Evolutionary conservation across 2,329 filamentous ascomycete genomes (phyloP).

Genomic region (Immersiporthe knoxdaviesiana): DNA sequence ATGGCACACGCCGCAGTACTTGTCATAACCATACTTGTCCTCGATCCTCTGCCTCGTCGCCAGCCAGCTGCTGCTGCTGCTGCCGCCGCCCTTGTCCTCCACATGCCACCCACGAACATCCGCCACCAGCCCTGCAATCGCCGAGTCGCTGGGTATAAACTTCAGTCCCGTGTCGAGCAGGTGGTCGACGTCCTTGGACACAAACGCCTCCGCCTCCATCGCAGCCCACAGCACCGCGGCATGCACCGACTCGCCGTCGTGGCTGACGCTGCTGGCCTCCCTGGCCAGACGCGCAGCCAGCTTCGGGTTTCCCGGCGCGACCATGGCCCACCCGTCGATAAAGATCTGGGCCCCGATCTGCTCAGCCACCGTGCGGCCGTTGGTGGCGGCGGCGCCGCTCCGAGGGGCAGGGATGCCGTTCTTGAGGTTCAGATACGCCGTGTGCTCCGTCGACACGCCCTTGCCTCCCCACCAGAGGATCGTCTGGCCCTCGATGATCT

Average conservation of each 20-base stretch:
- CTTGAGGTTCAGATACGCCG: slow-evolving; percentile 44
- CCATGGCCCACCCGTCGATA: slow-evolving; percentile 44
- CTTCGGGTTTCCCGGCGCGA: slow-evolving; percentile 37
- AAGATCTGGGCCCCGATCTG: slow-evolving; percentile 47
- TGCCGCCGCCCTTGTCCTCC: slow-evolving; percentile 32
- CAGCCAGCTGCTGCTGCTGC: slow-evolving; percentile 39
- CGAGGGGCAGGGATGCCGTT: slow-evolving; percentile 39
- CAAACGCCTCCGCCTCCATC: slow-evolving; percentile 45
- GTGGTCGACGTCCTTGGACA: slow-evolving; percentile 38
- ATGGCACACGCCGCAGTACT: slow-evolving; percentile 39
- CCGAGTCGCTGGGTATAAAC: slow-evolving; percentile 36
- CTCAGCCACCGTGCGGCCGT: slow-evolving; percentile 40
- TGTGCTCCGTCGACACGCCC: slow-evolving; percentile 45
- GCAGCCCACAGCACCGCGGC: slow-evolving; percentile 45
- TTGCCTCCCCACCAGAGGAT: slow-evolving; percentile 46
- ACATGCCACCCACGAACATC: slow-evolving; percentile 39
- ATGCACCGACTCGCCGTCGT: slow-evolving; percentile 43
- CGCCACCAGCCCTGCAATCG: slow-evolving; percentile 35
- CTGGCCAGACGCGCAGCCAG: slow-evolving; percentile 40
- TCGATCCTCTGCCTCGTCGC: slow-evolving; percentile 41
- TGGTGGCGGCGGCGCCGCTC: slow-evolving; percentile 37
- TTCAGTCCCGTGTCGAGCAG: slow-evolving; percentile 39
- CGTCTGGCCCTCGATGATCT: slow-evolving; percentile 37
- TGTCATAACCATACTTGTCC: slow-evolving; percentile 40
- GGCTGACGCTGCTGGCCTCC: slow-evolving; percentile 41